These are phyloP conservation scores for Raddia distichophylla DNA, from an alignment of 176 grass and related monocot species.

Conservation along the genomic window DNA sequence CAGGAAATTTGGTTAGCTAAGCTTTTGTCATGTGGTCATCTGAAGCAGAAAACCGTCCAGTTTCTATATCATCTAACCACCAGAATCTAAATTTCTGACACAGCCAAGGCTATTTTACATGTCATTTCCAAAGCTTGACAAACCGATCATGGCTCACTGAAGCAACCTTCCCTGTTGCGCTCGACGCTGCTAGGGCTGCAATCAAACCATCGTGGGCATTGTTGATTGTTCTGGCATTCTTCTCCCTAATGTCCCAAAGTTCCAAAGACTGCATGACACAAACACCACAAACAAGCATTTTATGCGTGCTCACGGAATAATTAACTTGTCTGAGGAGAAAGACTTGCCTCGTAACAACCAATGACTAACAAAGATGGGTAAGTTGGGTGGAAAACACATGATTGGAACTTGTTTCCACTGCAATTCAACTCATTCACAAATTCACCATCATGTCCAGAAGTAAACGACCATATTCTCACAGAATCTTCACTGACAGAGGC, in stretches of 20 bases:
- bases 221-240: conserved; percentile 72
- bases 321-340: neutral
- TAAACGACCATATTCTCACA: conserved; percentile 84
- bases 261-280: conserved; percentile 77
- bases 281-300: conserved; percentile 9
- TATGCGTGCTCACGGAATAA: conserved; percentile 3
- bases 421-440: conserved; percentile 80
- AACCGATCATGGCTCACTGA: conserved; percentile 87
- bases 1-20: conserved; percentile 40
- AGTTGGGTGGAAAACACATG: conserved; percentile 88
- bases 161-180: conserved; percentile 77
- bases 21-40: conserved; percentile 43
- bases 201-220: conserved; percentile 78
- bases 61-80: conserved; percentile 44
- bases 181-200: conserved; percentile 77
- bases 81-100: conserved; percentile 27
- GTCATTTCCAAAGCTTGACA: conserved; percentile 95
- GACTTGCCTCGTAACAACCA: conserved; percentile 90
- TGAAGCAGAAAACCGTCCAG: conserved; percentile 38
- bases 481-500: conserved; percentile 94
- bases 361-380: conserved; percentile 77
- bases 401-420: conserved; percentile 87
- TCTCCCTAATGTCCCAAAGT: conserved; percentile 91
- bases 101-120: conserved; percentile 31
- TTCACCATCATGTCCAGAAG: conserved; percentile 70